Evolutionary conservation across 495 filamentous ascomycete genomes (phyloP), one percentile per base, ranked within the genome.

Genomic region (Lophiostoma macrostomum): DNA sequence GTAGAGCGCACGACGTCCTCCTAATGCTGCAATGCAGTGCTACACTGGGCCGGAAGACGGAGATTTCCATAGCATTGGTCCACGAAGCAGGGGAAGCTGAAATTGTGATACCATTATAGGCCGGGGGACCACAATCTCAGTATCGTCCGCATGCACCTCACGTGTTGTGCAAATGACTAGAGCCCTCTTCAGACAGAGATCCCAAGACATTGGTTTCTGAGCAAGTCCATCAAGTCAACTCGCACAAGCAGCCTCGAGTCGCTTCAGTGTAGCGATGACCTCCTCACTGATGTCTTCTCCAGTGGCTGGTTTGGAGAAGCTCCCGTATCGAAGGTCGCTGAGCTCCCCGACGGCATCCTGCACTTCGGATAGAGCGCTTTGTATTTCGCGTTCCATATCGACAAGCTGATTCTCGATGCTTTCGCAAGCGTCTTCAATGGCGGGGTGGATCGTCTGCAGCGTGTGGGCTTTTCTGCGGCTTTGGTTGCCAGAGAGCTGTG

Each of bases 291-390:
- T 71, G 48, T 87, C 80, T 14, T 80, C 77, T 20, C 75, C 71
- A 3, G 80, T 70, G 22, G 79, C 74, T 27, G 74, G 68, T 52
- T 83, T 86, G 51, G 77, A 73, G 55, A 90, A 76, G 45, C 82
- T 84, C 29, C 89, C 88, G 61, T 91, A 93, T 36, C 87, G 83
- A 23, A 94, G 76, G 64, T 93, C 88, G 64, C 88, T 91, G 71
- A 95, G 67, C 37, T 80, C 80, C 23, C 83, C 83, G 27, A 90
- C 78, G 0, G 77, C 83, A 27, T 75, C 71, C 50, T 76, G 75
- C 36, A 90, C 76, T 29, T 82, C 76, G 8, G 76, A 73, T 24
- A 90, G 65, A 11, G 90, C 70, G 2, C 58, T 53, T 0, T 78
- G 73, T 28, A 86, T 81, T 53, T 91, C 82, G 43, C 76, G 64